phyloP scores from a whole-genome alignment of 2,329 filamentous ascomycete genomes.

The Botrytis hyacinthi region DNA sequence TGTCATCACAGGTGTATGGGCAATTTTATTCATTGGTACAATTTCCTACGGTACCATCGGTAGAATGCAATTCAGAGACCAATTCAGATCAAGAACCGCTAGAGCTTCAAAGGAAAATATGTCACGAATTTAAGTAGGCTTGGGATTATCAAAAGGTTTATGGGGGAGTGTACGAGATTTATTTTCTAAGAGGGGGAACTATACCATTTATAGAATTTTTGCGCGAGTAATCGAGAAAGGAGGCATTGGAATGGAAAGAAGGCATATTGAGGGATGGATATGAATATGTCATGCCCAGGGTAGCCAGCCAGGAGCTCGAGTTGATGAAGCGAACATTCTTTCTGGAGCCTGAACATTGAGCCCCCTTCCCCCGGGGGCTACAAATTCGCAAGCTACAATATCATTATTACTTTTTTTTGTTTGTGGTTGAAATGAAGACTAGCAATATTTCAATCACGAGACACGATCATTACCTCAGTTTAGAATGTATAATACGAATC shows the following conservation, averaged over 20 bases:
- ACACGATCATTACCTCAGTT: conserved; percentile 7
- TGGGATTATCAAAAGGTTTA: neutral
- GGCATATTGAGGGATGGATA: neutral
- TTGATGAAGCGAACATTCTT: neutral
- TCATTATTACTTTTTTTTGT: neutral
- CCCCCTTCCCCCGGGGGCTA: neutral
- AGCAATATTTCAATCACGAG: neutral
- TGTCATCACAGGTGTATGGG: conserved; percentile 64
- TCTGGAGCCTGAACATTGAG: neutral
- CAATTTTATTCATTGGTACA: conserved; percentile 53
- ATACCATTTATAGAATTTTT: conserved; percentile 13
- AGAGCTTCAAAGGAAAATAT: conserved; percentile 41
- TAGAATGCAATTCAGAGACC: conserved; percentile 63
- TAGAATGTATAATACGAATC: neutral
- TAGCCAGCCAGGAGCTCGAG: neutral
- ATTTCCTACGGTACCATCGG: conserved; percentile 65
- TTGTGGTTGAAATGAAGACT: neutral
- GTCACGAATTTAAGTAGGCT: conserved; percentile 31
- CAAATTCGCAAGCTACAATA: neutral
- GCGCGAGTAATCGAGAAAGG: neutral
- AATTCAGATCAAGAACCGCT: conserved; percentile 55
- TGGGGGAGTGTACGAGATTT: conserved; percentile 9
- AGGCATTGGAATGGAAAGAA: neutral
- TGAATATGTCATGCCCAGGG: neutral
- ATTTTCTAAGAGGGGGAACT: conserved; percentile 8